Conservation (phyloP, 176 grass and related monocot genomes). For the Sorghum bicolor region Sorghum_bicolor_NCBIv3 NC_012876.2:2710001-2710500, state of each 20-base stretch:
- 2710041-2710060: constrained; percentile 10
- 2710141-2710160: constrained; percentile 67
- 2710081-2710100: constrained; percentile 68
- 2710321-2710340: neutral
- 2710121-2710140: constrained; percentile 91
- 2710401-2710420: neutral
- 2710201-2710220: constrained; percentile 91
- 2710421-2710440: neutral
- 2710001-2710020: constrained; percentile 33
- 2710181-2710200: constrained; percentile 78
- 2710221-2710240: constrained; percentile 67
- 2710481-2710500: too few relatives aligned
- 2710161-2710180: constrained; percentile 71
- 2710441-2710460: neutral
- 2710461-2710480: too few relatives aligned
- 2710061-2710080: constrained; percentile 45
- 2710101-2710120: constrained; percentile 71
- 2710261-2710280: constrained; percentile 52
- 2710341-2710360: neutral
- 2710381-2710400: neutral
- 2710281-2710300: neutral
- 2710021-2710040: constrained; percentile 22
- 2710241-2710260: constrained; percentile 50
- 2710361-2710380: neutral
- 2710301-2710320: neutral